A percentile compares a stretch with the other conserved stretches of the same genome.
Evolutionary conservation across 495 filamentous ascomycete species (phyloP).

Genomic region (Tuber calosporum): DNA sequence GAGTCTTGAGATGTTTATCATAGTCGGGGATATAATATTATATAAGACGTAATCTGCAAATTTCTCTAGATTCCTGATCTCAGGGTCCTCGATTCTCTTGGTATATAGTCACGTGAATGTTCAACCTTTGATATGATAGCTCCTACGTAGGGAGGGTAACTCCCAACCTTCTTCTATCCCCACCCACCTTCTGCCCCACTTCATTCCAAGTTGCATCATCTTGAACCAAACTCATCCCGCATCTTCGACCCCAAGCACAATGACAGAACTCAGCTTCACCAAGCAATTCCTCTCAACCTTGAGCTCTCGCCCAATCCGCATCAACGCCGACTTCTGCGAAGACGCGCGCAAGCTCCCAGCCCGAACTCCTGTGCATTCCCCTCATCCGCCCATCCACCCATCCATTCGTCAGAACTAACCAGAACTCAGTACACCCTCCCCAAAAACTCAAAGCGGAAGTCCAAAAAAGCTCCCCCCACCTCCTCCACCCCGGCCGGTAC

Average conservation of each 20-base stretch:
- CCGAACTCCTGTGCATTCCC: conserved; percentile 56
- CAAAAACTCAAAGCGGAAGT: conserved; percentile 27
- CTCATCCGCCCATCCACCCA: background rate
- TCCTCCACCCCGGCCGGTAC: conserved; percentile 44
- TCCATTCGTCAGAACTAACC: conserved; percentile 2
- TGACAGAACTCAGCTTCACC: conserved; percentile 81
- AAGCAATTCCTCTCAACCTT: conserved; percentile 73
- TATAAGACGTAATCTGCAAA: background rate
- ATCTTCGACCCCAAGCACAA: conserved; percentile 40
- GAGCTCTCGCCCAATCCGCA: conserved; percentile 66
- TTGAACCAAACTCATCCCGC: background rate
- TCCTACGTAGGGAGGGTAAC: conserved; percentile 25
- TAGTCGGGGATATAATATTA: background rate
- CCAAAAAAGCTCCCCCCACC: conserved; percentile 40
- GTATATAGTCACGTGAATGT: conserved; percentile 19
- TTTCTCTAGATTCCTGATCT: background rate
- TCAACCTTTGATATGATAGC: background rate
- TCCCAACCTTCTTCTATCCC: conserved; percentile 9
- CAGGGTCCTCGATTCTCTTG: background rate
- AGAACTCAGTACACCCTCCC: conserved; percentile 50
- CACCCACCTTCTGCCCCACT: conserved; percentile 6
- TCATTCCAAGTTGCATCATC: background rate
- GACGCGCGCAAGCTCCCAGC: conserved; percentile 67
- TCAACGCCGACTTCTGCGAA: conserved; percentile 76
- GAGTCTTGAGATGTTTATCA: background rate